Evolutionary conservation across 2,329 filamentous ascomycete species (phyloP), one percentile per base, ranked within the genome.

Genomic region (Lecanicillium sp.): DNA sequence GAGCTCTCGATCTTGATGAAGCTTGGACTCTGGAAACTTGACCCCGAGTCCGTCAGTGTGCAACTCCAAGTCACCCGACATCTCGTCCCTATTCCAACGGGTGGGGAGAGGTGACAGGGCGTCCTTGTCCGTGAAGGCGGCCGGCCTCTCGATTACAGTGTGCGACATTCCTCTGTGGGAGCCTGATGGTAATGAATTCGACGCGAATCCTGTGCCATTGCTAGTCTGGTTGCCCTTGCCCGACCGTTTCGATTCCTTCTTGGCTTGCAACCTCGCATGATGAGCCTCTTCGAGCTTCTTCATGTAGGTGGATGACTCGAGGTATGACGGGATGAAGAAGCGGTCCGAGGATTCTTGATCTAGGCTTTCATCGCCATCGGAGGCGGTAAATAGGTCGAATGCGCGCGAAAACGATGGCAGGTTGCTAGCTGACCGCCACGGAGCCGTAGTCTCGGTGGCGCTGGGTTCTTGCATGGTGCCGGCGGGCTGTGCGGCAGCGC

Each of bases 291-390:
- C 78, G 34, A 96, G 70, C 56, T 77, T 80, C 50, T 83, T 75
- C 38, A 90, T 78, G 60, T 95, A 89, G 52, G 79, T 77, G 12
- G 87, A 90, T 29, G 77, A 77, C 49, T 72, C 71, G 32, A 97
- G 73, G 61, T 96, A 96, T 5, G 87, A 88, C 1, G 90, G 90
- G 10, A 81, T 73, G 59, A 95, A 88, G 68, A 90, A 90, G 42
- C 60, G 51, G 42, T 69, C 53, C 1, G 55, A 52, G 8, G 49
- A 45, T 37, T 49, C 45, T 13, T 52, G 46, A 48, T 53, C 31
- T 29, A 46, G 46, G 33, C 40, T 44, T 22, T 59, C 53, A 14
- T 45, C 37, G 17, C 54, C 47, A 45, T 59, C 53, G 41, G 51
- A 50, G 29, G 54, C 51, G 53, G 67, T 62, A 44, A 71, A 71